A percentile compares a stretch with the other conserved stretches of the same genome.
Evolutionary conservation across 768 basidiomycete species (phyloP).

Genomic region (Boletus vinaceobasis): DNA sequence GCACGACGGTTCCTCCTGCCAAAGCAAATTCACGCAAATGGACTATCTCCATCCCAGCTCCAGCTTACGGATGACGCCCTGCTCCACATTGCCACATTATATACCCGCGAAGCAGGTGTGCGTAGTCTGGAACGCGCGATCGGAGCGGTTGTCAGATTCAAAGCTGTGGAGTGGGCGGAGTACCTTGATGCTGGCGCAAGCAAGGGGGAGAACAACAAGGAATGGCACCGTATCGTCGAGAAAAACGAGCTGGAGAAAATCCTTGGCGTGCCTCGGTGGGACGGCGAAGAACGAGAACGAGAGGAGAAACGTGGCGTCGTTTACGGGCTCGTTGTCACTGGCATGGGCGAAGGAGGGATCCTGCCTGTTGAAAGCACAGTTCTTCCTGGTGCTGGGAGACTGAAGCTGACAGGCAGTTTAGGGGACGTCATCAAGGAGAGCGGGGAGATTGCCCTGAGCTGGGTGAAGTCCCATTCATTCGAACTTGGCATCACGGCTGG

Average conservation of each 20-base stretch:
- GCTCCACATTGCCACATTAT: constrained; percentile 68
- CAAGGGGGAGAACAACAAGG: constrained; percentile 26
- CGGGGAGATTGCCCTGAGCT: constrained; percentile 84
- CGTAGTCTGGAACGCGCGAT: constrained; percentile 84
- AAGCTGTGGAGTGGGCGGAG: constrained; percentile 90
- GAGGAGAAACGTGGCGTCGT: constrained; percentile 74
- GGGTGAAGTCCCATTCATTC: constrained; percentile 86
- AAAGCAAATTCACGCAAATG: constrained; percentile 81
- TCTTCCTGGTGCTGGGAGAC: constrained; percentile 68
- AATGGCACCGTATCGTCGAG: constrained; percentile 61
- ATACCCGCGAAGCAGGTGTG: constrained; percentile 93
- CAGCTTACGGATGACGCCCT: constrained; percentile 67
- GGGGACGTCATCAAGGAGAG: constrained; percentile 94
- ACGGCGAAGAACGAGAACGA: constrained; percentile 75
- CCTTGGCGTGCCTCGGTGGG: constrained; percentile 76
- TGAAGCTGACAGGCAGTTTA: constrained; percentile 80
- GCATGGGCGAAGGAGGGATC: constrained; percentile 82
- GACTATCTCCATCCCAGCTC: constrained; percentile 59
- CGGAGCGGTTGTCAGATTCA: constrained; percentile 83
- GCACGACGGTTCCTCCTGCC: constrained; percentile 84
- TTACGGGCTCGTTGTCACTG: constrained; percentile 85
- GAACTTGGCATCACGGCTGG: constrained; percentile 72
- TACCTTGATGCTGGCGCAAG: constrained; percentile 34
- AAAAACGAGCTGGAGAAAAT: constrained; percentile 77
- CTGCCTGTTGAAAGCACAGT: constrained; percentile 81